Evolutionary conservation across 179 eudicot genomes (phyloP).

Genomic region (Beta corolliflora): DNA sequence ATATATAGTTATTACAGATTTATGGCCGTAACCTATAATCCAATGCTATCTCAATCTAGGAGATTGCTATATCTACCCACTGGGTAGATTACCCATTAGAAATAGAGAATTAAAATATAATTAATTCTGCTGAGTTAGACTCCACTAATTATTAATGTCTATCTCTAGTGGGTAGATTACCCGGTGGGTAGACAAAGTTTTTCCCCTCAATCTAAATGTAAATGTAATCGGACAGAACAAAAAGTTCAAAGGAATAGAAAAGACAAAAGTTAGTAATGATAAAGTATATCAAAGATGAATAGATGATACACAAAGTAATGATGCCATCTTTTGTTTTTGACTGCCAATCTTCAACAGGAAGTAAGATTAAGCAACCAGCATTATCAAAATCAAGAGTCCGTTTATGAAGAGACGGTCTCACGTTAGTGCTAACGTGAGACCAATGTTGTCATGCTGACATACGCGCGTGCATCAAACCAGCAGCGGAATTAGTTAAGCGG

Average conservation of each 20-base stretch:
- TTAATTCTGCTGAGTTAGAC: no score
- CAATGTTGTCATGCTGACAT: no score
- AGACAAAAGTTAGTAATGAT: conserved; percentile 10
- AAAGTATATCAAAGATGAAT: conserved; percentile 6
- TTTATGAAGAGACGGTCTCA: no score
- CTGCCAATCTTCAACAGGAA: conserved; percentile 25
- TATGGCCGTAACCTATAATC: neutral
- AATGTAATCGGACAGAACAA: neutral
- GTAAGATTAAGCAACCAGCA: conserved; percentile 15
- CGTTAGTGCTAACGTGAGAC: no score
- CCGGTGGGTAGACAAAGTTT: no score
- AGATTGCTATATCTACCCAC: no score
- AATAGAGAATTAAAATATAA: no score
- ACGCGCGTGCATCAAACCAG: no score
- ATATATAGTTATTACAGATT: neutral
- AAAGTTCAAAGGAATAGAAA: neutral
- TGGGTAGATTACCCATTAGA: no score
- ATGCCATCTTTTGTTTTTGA: conserved; percentile 19
- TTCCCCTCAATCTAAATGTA: neutral
- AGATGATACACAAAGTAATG: conserved; percentile 13
- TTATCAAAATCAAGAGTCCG: neutral
- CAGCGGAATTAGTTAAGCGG: no score
- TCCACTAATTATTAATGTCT: no score
- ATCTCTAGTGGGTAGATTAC: no score
- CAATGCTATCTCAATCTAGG: neutral